A percentile compares a stretch with the other conserved stretches of the same genome.
These are phyloP conservation scores for Thermomyces lanuginosus DNA, from an alignment of 2,329 filamentous ascomycete species.

Conservation along the genomic window DNA sequence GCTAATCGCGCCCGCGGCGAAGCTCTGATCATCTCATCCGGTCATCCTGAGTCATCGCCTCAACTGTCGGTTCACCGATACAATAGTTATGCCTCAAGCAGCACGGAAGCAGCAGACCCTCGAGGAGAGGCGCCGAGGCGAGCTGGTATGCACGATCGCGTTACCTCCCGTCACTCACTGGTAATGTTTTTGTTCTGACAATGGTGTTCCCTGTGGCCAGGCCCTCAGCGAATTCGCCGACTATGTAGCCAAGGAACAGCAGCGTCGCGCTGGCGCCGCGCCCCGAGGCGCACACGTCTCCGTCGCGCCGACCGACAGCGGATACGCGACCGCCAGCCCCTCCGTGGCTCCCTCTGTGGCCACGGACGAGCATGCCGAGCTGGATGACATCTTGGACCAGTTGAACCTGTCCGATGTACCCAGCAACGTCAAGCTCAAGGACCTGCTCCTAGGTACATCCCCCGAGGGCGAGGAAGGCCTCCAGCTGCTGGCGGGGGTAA, in stretches of 20 bases:
- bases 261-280: slow-evolving; percentile 27
- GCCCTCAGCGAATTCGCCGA: slow-evolving; percentile 93
- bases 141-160: slow-evolving; percentile 63
- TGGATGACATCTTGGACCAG: slow-evolving; percentile 76
- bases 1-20: slow-evolving; percentile 23
- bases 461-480: slow-evolving; percentile 43
- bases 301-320: slow-evolving; percentile 25
- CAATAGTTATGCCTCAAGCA: slow-evolving; percentile 17
- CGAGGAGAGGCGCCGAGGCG: slow-evolving; percentile 71
- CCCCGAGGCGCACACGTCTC: slow-evolving; percentile 16
- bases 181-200: neutral
- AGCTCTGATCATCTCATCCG: slow-evolving; percentile 8
- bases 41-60: slow-evolving; percentile 9
- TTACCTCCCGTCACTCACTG: too few species aligned
- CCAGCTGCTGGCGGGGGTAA: slow-evolving; percentile 45
- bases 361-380: slow-evolving; percentile 62
- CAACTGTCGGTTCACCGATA: slow-evolving; percentile 3
- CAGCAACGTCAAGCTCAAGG: slow-evolving; percentile 50
- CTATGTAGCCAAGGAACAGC: slow-evolving; percentile 90
- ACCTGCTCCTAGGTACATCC: slow-evolving; percentile 48
- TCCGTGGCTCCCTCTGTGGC: slow-evolving; percentile 17
- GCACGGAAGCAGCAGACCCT: slow-evolving; percentile 46
- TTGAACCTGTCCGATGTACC: slow-evolving; percentile 56
- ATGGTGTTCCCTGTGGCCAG: slow-evolving; percentile 18
- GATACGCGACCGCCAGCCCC: slow-evolving; percentile 22